These are phyloP conservation scores for Coleophoma eucalyptorum DNA, from an alignment of 2,329 filamentous ascomycete genomes.

Conservation along the genomic window DNA sequence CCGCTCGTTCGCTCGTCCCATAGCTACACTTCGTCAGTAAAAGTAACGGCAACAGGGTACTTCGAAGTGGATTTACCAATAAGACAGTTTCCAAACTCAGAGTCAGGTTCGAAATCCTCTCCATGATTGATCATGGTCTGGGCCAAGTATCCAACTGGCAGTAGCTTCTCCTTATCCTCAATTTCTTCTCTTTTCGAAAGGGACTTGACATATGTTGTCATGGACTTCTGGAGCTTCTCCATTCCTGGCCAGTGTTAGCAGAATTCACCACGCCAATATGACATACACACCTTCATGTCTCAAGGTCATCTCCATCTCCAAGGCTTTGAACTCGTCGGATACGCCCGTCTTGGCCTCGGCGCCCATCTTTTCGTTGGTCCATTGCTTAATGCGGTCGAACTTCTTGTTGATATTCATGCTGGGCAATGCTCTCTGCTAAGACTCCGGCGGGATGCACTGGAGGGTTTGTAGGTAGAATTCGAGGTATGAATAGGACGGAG, in stretches of 20 bases:
- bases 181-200: constrained; percentile 77
- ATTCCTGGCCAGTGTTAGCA: constrained; percentile 60
- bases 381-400: constrained; percentile 94
- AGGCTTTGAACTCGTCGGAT: constrained; percentile 84
- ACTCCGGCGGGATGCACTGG: constrained; percentile 11
- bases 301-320: constrained; percentile 87
- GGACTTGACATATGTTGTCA: constrained; percentile 83
- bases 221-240: constrained; percentile 83
- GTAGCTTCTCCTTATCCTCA: constrained; percentile 83
- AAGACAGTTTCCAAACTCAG: constrained; percentile 86
- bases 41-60: background rate
- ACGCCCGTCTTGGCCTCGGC: constrained; percentile 81
- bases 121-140: constrained; percentile 84
- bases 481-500: background rate
- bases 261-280: background rate
- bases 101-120: constrained; percentile 88
- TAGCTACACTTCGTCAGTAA: constrained; percentile 40
- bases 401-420: constrained; percentile 60
- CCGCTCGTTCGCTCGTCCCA: constrained; percentile 85
- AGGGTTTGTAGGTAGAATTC: background rate
- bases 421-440: no score
- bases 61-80: constrained; percentile 45
- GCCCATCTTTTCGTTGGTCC: constrained; percentile 96
- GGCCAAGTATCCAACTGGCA: constrained; percentile 76
- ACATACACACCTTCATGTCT: constrained; percentile 74